Conservation (phyloP, 306 rosid genomes). For the Trichosanthes truncata region DNA sequence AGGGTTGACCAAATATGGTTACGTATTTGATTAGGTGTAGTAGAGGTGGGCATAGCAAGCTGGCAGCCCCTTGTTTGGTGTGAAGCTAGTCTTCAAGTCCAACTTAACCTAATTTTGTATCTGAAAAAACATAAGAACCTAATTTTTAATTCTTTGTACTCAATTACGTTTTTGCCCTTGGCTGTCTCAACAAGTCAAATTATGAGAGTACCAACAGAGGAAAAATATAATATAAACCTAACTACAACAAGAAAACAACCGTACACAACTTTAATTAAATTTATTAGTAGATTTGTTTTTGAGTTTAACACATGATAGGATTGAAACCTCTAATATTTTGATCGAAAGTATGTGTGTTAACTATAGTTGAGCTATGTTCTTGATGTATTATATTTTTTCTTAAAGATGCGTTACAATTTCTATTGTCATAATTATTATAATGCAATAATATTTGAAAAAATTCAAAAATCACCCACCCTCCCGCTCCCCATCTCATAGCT, state of each 20-base stretch:
- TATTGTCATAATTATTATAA: too few species aligned
- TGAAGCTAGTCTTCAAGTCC: neutral
- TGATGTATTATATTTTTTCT: too few species aligned
- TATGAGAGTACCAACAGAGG: neutral
- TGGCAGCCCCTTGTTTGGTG: neutral
- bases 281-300: neutral
- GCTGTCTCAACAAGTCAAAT: neutral
- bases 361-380: too few species aligned
- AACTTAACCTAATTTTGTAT: neutral
- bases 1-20: neutral
- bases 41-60: neutral
- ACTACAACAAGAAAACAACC: neutral
- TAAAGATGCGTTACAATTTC: too few species aligned
- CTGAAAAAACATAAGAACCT: neutral
- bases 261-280: too few species aligned
- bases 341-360: too few species aligned
- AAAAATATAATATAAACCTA: neutral
- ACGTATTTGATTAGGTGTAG: conserved; percentile 7
- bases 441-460: too few species aligned
- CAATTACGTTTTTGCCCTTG: neutral
- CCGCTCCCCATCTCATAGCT: neutral
- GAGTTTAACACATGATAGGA: too few species aligned
- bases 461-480: too few species aligned
- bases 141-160: neutral
- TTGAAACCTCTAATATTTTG: too few species aligned